phyloP scores from a whole-genome alignment of 148 eudicot genomes.

The Oxyria digyna region DNA sequence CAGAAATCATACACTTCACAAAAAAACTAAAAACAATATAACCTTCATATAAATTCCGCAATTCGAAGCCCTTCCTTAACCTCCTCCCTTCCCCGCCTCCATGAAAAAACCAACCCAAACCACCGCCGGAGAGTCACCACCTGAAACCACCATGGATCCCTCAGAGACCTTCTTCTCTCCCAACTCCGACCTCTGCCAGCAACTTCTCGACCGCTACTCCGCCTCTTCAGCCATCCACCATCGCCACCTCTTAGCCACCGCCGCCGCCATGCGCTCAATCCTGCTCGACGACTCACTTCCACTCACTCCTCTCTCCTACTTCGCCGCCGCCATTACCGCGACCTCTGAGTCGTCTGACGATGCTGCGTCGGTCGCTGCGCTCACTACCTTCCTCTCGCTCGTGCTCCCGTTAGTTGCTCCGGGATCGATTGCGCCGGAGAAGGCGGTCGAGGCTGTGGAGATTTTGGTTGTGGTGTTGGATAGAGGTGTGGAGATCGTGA shows the following conservation, averaged over 20 bases:
- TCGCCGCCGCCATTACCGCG: slow-evolving; percentile 52
- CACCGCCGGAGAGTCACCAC: neutral
- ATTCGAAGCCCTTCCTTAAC: neutral
- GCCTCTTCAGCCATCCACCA: slow-evolving; percentile 72
- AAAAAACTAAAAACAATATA: no score
- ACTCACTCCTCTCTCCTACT: slow-evolving; percentile 66
- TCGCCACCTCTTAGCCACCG: slow-evolving; percentile 82
- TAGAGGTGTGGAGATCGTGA: slow-evolving; percentile 15
- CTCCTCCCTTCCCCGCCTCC: neutral
- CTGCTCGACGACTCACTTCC: slow-evolving; percentile 40
- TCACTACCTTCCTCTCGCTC: slow-evolving; percentile 52
- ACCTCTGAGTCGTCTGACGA: slow-evolving; percentile 28
- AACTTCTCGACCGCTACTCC: slow-evolving; percentile 62
- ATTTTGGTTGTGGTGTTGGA: slow-evolving; percentile 36
- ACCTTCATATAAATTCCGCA: no score
- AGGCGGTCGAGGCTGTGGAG: slow-evolving; percentile 44
- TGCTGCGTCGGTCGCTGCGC: slow-evolving; percentile 41
- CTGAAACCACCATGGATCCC: slow-evolving; percentile 13
- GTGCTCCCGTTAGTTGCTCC: slow-evolving; percentile 44
- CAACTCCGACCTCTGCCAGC: slow-evolving; percentile 44
- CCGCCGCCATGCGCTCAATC: slow-evolving; percentile 68
- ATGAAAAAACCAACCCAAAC: neutral
- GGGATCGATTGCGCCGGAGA: slow-evolving; percentile 12
- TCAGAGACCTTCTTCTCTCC: slow-evolving; percentile 23
- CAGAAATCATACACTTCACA: no score